Evolutionary conservation across 352 stramenopile species (phyloP).

Genomic region (Phytophthora europaea): DNA sequence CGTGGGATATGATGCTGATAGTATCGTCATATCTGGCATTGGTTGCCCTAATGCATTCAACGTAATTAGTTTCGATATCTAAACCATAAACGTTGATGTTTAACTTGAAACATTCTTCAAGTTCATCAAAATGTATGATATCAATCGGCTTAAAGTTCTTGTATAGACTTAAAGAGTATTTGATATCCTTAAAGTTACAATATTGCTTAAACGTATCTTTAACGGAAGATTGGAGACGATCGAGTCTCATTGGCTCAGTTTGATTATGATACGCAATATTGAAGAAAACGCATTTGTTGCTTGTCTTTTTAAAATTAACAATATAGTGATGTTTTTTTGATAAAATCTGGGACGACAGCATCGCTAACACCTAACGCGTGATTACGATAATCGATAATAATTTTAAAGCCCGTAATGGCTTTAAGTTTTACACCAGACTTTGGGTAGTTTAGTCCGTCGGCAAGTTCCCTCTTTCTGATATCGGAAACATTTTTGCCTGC

Average conservation of each 20-base stretch:
- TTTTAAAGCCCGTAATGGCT: background rate
- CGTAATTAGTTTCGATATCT: background rate
- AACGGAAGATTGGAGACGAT: background rate
- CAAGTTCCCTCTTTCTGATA: too few relatives aligned
- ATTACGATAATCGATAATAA: background rate
- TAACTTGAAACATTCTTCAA: slow-evolving; percentile 21
- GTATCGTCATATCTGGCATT: too few relatives aligned
- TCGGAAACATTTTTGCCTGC: too few relatives aligned
- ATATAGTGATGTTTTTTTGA: slow-evolving; percentile 4
- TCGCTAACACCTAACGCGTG: background rate
- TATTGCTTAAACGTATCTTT: slow-evolving; percentile 14
- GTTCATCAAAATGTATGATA: slow-evolving; percentile 12
- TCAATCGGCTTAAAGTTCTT: slow-evolving; percentile 13
- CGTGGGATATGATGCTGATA: too few relatives aligned
- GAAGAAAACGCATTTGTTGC: slow-evolving; percentile 15
- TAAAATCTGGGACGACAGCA: background rate
- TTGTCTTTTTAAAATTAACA: slow-evolving; percentile 21
- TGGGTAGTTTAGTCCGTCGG: too few relatives aligned
- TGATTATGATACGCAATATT: background rate
- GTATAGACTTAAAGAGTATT: slow-evolving; percentile 9
- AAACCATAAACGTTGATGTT: background rate
- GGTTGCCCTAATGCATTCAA: background rate
- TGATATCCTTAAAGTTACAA: slow-evolving; percentile 9
- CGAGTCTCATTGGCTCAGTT: slow-evolving; percentile 5
- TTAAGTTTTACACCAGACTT: too few relatives aligned